Evolutionary conservation across 2,329 filamentous ascomycete species (phyloP).

Genomic region (Ophiosphaerella narmari): DNA sequence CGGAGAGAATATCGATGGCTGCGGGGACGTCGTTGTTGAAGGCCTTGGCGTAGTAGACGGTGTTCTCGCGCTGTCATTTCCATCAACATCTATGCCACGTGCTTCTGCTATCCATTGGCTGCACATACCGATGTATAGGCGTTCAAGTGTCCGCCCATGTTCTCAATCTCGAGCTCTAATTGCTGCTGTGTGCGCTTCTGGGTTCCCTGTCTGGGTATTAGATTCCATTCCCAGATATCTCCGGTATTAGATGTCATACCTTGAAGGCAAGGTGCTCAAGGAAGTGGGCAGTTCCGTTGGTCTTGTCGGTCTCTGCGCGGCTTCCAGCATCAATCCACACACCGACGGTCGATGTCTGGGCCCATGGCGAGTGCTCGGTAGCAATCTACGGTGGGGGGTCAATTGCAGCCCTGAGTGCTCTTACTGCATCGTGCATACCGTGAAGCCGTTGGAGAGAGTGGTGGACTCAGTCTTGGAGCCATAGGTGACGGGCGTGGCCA

Average conservation of each 20-base stretch:
- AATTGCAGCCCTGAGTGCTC: slow-evolving; percentile 32
- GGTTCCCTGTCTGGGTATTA: slow-evolving; percentile 69
- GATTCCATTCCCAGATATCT: slow-evolving; percentile 16
- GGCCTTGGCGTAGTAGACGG: slow-evolving; percentile 99
- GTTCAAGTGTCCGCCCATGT: slow-evolving; percentile 99
- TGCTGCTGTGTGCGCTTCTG: slow-evolving; percentile 94
- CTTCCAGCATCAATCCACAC: slow-evolving; percentile 99
- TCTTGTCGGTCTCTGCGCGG: slow-evolving; percentile 96
- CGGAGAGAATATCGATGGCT: slow-evolving; percentile 96
- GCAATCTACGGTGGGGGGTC: slow-evolving; percentile 71
- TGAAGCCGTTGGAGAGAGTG: slow-evolving; percentile 96
- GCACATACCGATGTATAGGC: slow-evolving; percentile 93
- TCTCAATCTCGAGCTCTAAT: slow-evolving; percentile 99
- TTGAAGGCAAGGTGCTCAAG: slow-evolving; percentile 99
- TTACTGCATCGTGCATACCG: slow-evolving; percentile 61
- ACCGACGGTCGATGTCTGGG: slow-evolving; percentile 96
- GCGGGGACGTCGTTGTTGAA: slow-evolving; percentile 98
- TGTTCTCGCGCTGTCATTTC: slow-evolving; percentile 83
- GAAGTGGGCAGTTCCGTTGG: slow-evolving; percentile 99
- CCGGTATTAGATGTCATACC: slow-evolving; percentile 57
- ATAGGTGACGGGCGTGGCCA: slow-evolving; percentile 78
- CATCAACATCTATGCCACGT: slow-evolving; percentile 28
- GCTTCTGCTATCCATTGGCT: background rate
- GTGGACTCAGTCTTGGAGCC: slow-evolving; percentile 91
- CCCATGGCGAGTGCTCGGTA: slow-evolving; percentile 96